Base-by-base conservation (phyloP, 805 yeast species). In the Lachancea sp. region DNA sequence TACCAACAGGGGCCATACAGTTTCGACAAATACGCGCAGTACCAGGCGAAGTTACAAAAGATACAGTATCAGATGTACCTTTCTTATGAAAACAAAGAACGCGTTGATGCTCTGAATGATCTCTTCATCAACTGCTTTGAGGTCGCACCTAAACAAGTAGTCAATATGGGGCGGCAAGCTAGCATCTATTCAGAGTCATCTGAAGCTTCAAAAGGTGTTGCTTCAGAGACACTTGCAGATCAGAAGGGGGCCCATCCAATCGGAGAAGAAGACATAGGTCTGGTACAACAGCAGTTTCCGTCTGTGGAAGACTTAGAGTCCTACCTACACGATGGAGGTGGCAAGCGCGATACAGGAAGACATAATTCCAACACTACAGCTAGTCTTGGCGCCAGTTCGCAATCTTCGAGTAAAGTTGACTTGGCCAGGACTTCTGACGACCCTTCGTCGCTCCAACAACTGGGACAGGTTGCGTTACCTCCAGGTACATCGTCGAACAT, bases 1-100 rank as follows among this genome's bases (percentile, higher is more conserved):
- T 67, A 62, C 36, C 69, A 66, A 4, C 44, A 52, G 33, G 85
- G 82, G n/a, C 68, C 72, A 2, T 77, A 75, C 51, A 67, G 76
- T 49, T 77, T 75, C 56, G 74, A 71, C 11, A 75, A 72, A n/a
- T 72, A 75, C 45, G 69, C 71, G 25, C 67, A 65, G 34, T 75
- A 72, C 48, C 83, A 76, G 46, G 56, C 55, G 4, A 58, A 51
- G 24, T 17, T 54, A 11, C 63, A 59, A 29, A 47, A 42, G 20
- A 41, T 53, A 6, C 63, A 60, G 38, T 48, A 51, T 21, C 55
- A 51, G 29, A 47, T 61, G 52, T 58, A 48, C 20, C 35, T 45
- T n/a, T 41, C 58, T 18, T 57, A 60, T 28, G 50, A 49, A 15
- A 38, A 37, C 32, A 32, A 45, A 15, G 36, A 41, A 21, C 50